These are phyloP conservation scores for Solanum neorickii DNA, from an alignment of 257 asterid species.

Conservation along the genomic window DNA sequence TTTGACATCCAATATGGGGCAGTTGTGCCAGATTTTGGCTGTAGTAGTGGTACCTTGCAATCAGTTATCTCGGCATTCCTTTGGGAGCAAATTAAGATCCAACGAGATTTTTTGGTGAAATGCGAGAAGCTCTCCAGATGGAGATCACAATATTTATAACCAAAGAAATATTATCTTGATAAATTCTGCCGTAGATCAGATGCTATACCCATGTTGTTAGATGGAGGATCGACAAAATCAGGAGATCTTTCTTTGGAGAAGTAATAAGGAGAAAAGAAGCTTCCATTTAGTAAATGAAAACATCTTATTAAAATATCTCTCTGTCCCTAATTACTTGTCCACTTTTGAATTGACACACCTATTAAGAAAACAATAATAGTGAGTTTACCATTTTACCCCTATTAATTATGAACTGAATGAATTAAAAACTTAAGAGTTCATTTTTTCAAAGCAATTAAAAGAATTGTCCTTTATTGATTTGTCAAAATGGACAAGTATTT, in stretches of 20 bases:
- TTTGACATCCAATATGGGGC: not conserved
- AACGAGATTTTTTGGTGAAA: not conserved
- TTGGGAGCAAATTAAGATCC: not conserved
- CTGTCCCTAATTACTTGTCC: no score
- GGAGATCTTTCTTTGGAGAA: not conserved
- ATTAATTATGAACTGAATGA: no score
- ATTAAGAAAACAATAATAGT: no score
- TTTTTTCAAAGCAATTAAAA: no score
- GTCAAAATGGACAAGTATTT: no score
- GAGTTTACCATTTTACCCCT: no score
- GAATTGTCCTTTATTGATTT: no score
- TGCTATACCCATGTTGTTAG: not conserved
- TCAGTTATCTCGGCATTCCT: not conserved
- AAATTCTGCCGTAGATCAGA: not conserved
- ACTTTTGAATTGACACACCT: no score
- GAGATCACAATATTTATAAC: not conserved
- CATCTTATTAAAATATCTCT: not conserved
- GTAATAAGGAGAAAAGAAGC: not conserved
- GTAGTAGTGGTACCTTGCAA: not conserved
- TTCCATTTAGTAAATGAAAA: not conserved
- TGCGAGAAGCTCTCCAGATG: not conserved
- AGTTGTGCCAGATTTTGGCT: not conserved
- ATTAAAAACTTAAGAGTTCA: no score
- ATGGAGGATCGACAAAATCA: not conserved
- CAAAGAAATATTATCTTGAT: not conserved